A percentile compares a stretch with the other conserved stretches of the same genome.
Evolutionary conservation across 176 grass and related monocot genomes (phyloP).

Genomic region (Lolium rigidum): DNA sequence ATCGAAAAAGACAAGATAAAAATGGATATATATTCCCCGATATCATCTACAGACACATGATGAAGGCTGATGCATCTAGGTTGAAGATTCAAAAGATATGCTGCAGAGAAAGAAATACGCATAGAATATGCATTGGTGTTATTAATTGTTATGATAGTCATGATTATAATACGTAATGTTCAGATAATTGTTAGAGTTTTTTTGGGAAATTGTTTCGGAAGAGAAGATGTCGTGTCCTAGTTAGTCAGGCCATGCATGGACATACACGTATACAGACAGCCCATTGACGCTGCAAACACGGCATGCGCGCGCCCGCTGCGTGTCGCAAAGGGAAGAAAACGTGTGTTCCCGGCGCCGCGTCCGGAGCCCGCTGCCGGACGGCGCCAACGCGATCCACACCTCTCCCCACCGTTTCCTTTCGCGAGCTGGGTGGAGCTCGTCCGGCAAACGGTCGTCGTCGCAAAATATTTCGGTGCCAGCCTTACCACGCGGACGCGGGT

Average conservation of each 20-base stretch:
- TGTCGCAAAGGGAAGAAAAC: neutral
- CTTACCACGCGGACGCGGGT: neutral
- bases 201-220: no score
- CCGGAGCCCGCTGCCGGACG: slow-evolving; percentile 36
- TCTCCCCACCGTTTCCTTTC: slow-evolving; percentile 21
- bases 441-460: neutral
- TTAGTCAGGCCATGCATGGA: neutral
- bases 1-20: no score
- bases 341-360: slow-evolving; percentile 45
- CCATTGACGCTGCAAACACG: slow-evolving; percentile 35
- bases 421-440: neutral
- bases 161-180: no score
- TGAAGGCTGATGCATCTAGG: no score
- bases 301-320: slow-evolving; percentile 10
- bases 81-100: no score
- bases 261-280: neutral
- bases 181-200: no score
- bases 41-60: no score
- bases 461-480: neutral
- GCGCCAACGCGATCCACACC: slow-evolving; percentile 33
- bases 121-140: no score
- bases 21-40: no score
- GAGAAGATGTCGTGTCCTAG: no score
- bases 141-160: no score
- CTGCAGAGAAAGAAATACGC: no score